Base-by-base conservation (phyloP, 495 filamentous ascomycete genomes). In the Hypoxylon lenormandii region DNA sequence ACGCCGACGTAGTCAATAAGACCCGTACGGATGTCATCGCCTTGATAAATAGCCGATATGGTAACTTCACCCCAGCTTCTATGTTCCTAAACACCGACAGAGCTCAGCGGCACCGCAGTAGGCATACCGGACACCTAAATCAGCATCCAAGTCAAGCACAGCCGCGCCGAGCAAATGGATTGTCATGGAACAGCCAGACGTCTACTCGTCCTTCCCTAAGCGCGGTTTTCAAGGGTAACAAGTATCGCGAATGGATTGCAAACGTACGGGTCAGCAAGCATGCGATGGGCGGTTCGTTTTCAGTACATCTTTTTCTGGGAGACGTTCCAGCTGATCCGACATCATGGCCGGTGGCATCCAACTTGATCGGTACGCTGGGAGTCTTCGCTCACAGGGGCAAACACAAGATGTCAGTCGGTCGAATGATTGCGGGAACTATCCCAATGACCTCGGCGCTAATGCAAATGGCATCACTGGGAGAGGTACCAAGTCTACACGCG, bases 221-320 rank as follows among this genome's bases (percentile, higher is more conserved):
- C 33, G 53, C 55, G 2, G 56, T 78, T 38, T 74, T 81, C 23
- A 61, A 30, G 5, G 76, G 75, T 16, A 64, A 67, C 37, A 61
- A 66, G 8, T 82, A 85, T 64, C 79, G 77, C 22, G 83, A 91
- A 70, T 91, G 88, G 83, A 80, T 84, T n/a, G 82, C 82, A 59
- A 88, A 87, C 70, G 81, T 91, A 60, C 72, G 75, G 8, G 87
- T 87, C 12, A 74, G 78, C 23, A 88, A 86, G 66, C 84, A 83
- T 51, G 85, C 82, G n/a, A 74, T 90, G 26, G 67, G 79, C 28
- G 81, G 81, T 16, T 81, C 84, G 0, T 87, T 85, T 72, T 83
- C 80, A 33, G 76, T 92, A 51, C 84, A 85, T 66, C 70, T 91
- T 52, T 92, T 90, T 77, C 65, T 90, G 13, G 87, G 88, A 10